Evolutionary conservation across 164 flowering plant genomes (phyloP), one percentile per base, ranked within the genome.

Genomic region (Tinospora cordifolia): DNA sequence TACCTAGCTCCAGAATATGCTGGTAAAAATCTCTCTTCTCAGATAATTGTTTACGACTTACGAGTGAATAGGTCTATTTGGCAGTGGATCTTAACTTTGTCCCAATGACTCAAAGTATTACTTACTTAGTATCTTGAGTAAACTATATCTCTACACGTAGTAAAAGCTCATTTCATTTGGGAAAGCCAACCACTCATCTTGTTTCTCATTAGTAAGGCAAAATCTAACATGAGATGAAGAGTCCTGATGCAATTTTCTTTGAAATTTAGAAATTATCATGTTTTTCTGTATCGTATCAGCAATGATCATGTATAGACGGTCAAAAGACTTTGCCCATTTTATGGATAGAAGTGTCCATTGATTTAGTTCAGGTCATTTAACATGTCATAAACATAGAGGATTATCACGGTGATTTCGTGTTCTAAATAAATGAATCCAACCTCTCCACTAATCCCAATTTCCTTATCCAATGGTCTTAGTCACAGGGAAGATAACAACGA

Each of bases 1-100:
- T 90, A 90, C 76, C 82, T 90, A 65, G 96, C 96, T 59, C 96
- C 96, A 15, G 93, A 90, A 79, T 90, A 90, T 82, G 96, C 93
- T 64, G 93, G 96, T 90, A 85, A 74, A 75, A 10, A 15, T 9
- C 51, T 71, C 60, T 72, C 63, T 58, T 60, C 36, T 9, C 1
- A 19, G 8, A n/a, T 58, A 17, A 4, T 30, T 30, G 36, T 25
- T 19, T 54, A 2, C n/a, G n/a, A n/a, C n/a, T 54, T 22, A 54
- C 5, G 60, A 19, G 60, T 54, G 19, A 22, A 54, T 54, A 63
- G 40, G 34, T 34, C n/a, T 34, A 17, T 34, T 2, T 63, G 26
- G 14, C 36, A 60, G 25, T 25, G 26, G 4, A 54, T n/a, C 60
- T 21, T 19, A 44, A 44, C 47, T 10, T 10, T 54, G 60, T 54